These are phyloP conservation scores for Lepiota subincarnata DNA, from an alignment of 768 basidiomycete genomes.

Conservation along the genomic window DNA sequence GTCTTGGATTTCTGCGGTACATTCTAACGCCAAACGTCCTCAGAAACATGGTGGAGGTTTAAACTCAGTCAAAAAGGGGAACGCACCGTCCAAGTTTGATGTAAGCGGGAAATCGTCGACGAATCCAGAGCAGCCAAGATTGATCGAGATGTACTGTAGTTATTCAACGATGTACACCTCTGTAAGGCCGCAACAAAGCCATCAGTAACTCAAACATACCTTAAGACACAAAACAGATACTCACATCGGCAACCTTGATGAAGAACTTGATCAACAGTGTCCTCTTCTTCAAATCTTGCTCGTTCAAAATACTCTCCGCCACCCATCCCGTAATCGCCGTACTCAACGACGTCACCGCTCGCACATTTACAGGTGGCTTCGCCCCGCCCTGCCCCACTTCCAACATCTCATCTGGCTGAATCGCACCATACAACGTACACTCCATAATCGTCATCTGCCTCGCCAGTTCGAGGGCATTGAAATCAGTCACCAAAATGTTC, in stretches of 20 bases:
- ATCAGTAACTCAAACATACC: slow-evolving; percentile 11
- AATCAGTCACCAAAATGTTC: slow-evolving; percentile 75
- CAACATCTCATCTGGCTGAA: slow-evolving; percentile 85
- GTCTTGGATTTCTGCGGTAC: slow-evolving; percentile 81
- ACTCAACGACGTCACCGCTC: slow-evolving; percentile 81
- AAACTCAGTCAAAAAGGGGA: not conserved
- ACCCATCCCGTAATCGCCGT: slow-evolving; percentile 96
- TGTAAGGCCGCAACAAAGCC: slow-evolving; percentile 25
- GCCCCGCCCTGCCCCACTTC: slow-evolving; percentile 68
- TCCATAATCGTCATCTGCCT: slow-evolving; percentile 95
- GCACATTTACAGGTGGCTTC: slow-evolving; percentile 60
- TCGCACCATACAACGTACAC: slow-evolving; percentile 78
- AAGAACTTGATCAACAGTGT: slow-evolving; percentile 81
- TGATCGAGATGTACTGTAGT: slow-evolving; percentile 90
- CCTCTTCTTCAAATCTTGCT: slow-evolving; percentile 84
- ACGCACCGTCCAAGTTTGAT: slow-evolving; percentile 91
- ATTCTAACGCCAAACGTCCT: slow-evolving; percentile 40
- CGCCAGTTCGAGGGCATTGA: slow-evolving; percentile 88
- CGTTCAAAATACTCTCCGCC: slow-evolving; percentile 88
- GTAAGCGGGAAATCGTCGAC: slow-evolving; percentile 87
- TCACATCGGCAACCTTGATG: slow-evolving; percentile 87
- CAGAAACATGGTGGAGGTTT: slow-evolving; percentile 1
- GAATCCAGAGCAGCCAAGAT: slow-evolving; percentile 94
- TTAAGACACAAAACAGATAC: slow-evolving; percentile 26
- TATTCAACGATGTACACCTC: slow-evolving; percentile 81